Evolutionary conservation across 23 red algal genomes (phyloP), one percentile per base, ranked within the genome.

Genomic region (Pyropia yezoensis): DNA sequence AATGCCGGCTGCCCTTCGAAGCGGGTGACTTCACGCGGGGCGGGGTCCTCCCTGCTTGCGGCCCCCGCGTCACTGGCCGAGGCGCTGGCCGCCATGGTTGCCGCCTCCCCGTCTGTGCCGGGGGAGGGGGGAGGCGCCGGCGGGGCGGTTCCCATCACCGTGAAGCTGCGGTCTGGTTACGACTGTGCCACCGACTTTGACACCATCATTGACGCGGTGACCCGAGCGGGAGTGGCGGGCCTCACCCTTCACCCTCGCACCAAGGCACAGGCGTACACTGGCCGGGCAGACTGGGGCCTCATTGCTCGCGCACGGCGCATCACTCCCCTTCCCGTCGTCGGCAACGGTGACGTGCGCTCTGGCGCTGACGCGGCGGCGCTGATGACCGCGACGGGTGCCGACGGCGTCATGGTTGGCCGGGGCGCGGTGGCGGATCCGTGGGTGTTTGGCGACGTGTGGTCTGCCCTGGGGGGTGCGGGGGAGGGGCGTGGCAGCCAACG

Each of bases 391-490:
- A 74, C 69, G 69, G 69, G 69, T 5, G 55, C 52, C 26, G 69
- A 57, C 30, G 50, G 56, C 21, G 69, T 74, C 12, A 74, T 74
- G 69, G 54, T 74, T 0, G 69, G 69, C 11, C 23, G 69, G 15
- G 69, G 69, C 28, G 69, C 69, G 14, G 69, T 74, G 34, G 30
- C 25, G 51, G 59, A 74, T 16, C 69, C 69, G 15, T 74, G 69
- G 69, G 56, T 74, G 21, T 74, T 74, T 59, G 55, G 69, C 21
- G 69, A 74, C 52, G 56, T 57, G 21, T 55, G 69, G 39, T 28
- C 50, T 18, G 27, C 57, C 6, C 57, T 61, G 27, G 23, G 57
- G 27, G 23, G 57, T 3, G 57, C 4, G 57, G 39, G 39, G 11
- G 39, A 13, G 39, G 39, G 4, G 39, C 39, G 39, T 13, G 39